Evolutionary conservation across 2,329 filamentous ascomycete species (phyloP).

Genomic region (Orbilia javanica): DNA sequence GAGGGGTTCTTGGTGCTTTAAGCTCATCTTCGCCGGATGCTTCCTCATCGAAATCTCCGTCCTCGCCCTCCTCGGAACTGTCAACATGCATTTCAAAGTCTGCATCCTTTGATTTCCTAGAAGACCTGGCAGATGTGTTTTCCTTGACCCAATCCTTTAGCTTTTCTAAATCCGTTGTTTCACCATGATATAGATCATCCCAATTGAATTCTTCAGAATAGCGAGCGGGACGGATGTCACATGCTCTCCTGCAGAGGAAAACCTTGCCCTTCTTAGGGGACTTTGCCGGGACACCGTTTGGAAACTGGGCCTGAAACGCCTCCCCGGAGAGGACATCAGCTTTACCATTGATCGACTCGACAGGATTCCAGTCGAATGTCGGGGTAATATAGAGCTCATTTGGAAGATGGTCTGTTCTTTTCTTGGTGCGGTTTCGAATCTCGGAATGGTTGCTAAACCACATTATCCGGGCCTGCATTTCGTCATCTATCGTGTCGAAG

Average conservation of each 20-base stretch:
- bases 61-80: conserved; percentile 62
- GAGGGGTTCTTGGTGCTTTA: conserved; percentile 65
- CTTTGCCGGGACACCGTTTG: conserved; percentile 79
- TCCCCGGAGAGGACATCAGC: conserved; percentile 81
- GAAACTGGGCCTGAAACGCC: conserved; percentile 77
- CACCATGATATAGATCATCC: conserved; percentile 84
- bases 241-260: conserved; percentile 89
- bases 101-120: conserved; percentile 71
- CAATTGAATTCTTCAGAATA: conserved; percentile 94
- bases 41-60: conserved; percentile 62
- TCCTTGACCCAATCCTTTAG: conserved; percentile 77
- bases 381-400: conserved; percentile 94
- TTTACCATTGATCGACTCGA: conserved; percentile 90
- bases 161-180: conserved; percentile 73
- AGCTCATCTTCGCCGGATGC: conserved; percentile 61
- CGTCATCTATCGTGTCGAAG: conserved; percentile 80
- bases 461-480: conserved; percentile 88
- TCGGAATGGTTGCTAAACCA: conserved; percentile 96
- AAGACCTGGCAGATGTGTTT: conserved; percentile 73
- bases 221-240: conserved; percentile 86
- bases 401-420: conserved; percentile 80
- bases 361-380: conserved; percentile 85
- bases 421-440: conserved; percentile 84
- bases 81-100: conserved; percentile 61
- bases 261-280: conserved; percentile 83